Conservation (phyloP, 1,284 basidiomycete species). For the Puccinia horiana region DNA sequence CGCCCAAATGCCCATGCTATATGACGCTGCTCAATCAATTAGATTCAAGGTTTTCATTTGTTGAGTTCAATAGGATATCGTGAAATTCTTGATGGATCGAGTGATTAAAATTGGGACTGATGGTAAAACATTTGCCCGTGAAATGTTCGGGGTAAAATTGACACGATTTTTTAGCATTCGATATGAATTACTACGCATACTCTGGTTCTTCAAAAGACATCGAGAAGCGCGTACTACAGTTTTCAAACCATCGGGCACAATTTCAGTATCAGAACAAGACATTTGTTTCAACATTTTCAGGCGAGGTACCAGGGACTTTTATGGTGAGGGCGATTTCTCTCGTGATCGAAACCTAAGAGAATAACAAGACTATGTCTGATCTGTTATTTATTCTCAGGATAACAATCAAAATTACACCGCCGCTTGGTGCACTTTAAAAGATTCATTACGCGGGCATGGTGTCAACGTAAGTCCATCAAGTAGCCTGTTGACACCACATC, state of each 20-base stretch:
- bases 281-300: slow-evolving; percentile 44
- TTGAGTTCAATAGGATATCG: slow-evolving; percentile 13
- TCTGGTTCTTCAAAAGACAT: slow-evolving; percentile 39
- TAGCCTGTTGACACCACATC: neutral
- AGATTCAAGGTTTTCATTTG: slow-evolving; percentile 31
- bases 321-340: slow-evolving; percentile 10
- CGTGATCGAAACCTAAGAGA: neutral
- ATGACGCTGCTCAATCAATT: slow-evolving; percentile 23
- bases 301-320: slow-evolving; percentile 39
- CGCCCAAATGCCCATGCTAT: slow-evolving; percentile 14
- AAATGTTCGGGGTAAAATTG: neutral
- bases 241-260: slow-evolving; percentile 31
- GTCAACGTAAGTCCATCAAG: slow-evolving; percentile 22
- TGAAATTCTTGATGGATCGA: neutral
- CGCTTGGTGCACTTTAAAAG: slow-evolving; percentile 40
- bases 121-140: neutral
- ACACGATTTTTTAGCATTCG: slow-evolving; percentile 26
- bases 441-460: slow-evolving; percentile 30
- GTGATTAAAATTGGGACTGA: neutral
- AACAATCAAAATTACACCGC: slow-evolving; percentile 39
- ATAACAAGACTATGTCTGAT: neutral
- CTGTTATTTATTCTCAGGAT: slow-evolving; percentile 13
- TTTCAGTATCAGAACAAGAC: slow-evolving; percentile 36
- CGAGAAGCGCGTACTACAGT: slow-evolving; percentile 6
- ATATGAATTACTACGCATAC: slow-evolving; percentile 45